Evolutionary conservation across 768 basidiomycete genomes (phyloP).

Genomic region (Kockovaella imperatae): DNA sequence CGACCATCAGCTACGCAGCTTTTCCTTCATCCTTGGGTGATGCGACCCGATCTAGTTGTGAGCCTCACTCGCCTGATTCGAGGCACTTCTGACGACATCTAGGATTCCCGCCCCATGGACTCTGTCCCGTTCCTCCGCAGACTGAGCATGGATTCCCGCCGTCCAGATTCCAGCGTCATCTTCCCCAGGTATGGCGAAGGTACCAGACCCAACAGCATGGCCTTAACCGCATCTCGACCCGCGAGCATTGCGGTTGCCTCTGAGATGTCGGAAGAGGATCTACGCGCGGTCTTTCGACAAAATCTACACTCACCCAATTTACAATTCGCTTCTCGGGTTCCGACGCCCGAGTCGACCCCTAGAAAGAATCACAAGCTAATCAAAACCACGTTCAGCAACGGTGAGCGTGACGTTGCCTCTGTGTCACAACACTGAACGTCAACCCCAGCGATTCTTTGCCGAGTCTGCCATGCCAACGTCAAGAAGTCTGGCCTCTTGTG

Average conservation of each 20-base stretch:
- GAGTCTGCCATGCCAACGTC: slow-evolving; percentile 68
- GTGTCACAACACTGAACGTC: not conserved
- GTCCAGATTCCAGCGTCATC: too few species aligned
- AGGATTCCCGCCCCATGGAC: slow-evolving; percentile 74
- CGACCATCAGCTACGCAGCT: slow-evolving; percentile 79
- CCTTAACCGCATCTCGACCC: too few species aligned
- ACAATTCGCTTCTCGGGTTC: too few species aligned
- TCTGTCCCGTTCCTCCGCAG: slow-evolving; percentile 91
- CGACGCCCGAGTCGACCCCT: too few species aligned
- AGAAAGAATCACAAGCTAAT: slow-evolving; percentile 66
- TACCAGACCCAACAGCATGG: too few species aligned
- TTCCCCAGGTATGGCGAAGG: too few species aligned
- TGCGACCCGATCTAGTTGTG: slow-evolving; percentile 71
- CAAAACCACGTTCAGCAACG: slow-evolving; percentile 85
- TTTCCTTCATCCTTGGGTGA: slow-evolving; percentile 87
- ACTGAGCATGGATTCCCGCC: slow-evolving; percentile 77
- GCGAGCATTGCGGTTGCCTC: too few species aligned
- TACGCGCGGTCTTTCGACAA: too few species aligned
- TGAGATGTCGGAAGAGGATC: too few species aligned
- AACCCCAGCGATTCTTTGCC: slow-evolving; percentile 67
- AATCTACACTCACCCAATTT: too few species aligned
- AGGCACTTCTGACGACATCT: slow-evolving; percentile 46
- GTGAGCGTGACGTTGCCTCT: slow-evolving; percentile 51
- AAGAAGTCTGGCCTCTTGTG: slow-evolving; percentile 85
- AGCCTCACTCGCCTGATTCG: slow-evolving; percentile 2